A percentile compares a stretch with the other conserved stretches of the same genome.
Evolutionary conservation across 2,329 filamentous ascomycete genomes (phyloP).

Genomic region (Dothideomycetes sp.): DNA sequence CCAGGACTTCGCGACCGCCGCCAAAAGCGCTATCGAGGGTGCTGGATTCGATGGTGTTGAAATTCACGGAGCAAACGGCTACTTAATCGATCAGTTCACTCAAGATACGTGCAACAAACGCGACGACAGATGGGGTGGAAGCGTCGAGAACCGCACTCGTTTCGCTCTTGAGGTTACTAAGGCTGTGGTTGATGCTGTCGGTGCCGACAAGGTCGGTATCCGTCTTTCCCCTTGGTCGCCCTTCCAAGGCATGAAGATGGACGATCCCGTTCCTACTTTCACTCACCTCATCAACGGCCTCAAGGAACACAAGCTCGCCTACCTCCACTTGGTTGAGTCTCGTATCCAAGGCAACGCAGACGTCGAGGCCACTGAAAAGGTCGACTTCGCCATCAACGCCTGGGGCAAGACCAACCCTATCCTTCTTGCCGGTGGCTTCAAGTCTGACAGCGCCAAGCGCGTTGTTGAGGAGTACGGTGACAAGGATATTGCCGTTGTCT

Average conservation of each 20-base stretch:
- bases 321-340: conserved; percentile 53
- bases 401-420: conserved; percentile 40
- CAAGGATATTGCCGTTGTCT: conserved; percentile 37
- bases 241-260: conserved; percentile 57
- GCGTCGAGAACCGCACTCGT: conserved; percentile 40
- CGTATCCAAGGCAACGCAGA: conserved; percentile 40
- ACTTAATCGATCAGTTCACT: conserved; percentile 58
- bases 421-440: conserved; percentile 37
- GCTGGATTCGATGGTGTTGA: conserved; percentile 56
- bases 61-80: conserved; percentile 38
- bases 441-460: conserved; percentile 29
- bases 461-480: conserved; percentile 34
- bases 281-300: conserved; percentile 45
- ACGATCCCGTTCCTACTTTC: conserved; percentile 55
- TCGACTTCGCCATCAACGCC: conserved; percentile 38
- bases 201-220: conserved; percentile 45
- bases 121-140: conserved; percentile 40
- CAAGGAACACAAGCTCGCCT: conserved; percentile 47
- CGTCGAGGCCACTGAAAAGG: conserved; percentile 29
- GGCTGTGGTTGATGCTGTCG: conserved; percentile 42
- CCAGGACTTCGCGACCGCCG: conserved; percentile 32
- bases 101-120: conserved; percentile 49
- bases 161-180: conserved; percentile 46
- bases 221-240: conserved; percentile 52
- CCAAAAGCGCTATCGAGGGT: conserved; percentile 34